Base-by-base conservation (phyloP, 257 asterid species). In the Marsdenia floribunda region DNA sequence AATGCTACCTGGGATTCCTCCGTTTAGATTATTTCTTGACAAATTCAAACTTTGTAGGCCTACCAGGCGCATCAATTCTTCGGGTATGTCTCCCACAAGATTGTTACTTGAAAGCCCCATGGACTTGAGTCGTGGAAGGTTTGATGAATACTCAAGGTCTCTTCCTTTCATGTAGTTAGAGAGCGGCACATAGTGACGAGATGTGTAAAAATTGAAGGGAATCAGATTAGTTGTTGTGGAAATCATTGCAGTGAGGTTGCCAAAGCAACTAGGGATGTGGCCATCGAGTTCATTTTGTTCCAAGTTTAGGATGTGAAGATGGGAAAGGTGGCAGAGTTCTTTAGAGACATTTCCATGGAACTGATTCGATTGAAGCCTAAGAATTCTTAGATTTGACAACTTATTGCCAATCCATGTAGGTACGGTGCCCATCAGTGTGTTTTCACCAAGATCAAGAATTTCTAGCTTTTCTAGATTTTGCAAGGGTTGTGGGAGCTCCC, bases 1-100 rank as follows among this genome's bases (percentile, higher is more conserved):
- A 33, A 85, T 82, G 2, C 42, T 76, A 0, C 63, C 68, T 1
- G 86, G 88, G 42, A 85, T 82, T 22, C 21, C 58, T 6, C 88
- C 85, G 0, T 64, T 80, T 8, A 85, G 57, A n/a, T 72, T 55
- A n/a, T 85, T 85, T 2, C 70, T 55, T 3, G 84, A 76, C 26
- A 85, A 64, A 19, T 77, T 75, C 67, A 78, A 57, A 59, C 69
- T 71, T 50, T 71, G 69, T 59, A 80, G 46, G 16, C 65, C 74
- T 0, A 66, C 53, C 49, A 80, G 73, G 29, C 46, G 5, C 66
- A 64, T 71, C 35, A 80, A 12, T 35, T 71, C 77, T 11, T n/a
- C 42, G 0, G 80, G 83, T 9, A 80, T 75, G 10, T 75, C 47
- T 40, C 83, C 77, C 66, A 37, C 44, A 0, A 76, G 18, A 50